Base-by-base conservation (phyloP, 768 basidiomycete species). In the Termitomyces sp. region DNA sequence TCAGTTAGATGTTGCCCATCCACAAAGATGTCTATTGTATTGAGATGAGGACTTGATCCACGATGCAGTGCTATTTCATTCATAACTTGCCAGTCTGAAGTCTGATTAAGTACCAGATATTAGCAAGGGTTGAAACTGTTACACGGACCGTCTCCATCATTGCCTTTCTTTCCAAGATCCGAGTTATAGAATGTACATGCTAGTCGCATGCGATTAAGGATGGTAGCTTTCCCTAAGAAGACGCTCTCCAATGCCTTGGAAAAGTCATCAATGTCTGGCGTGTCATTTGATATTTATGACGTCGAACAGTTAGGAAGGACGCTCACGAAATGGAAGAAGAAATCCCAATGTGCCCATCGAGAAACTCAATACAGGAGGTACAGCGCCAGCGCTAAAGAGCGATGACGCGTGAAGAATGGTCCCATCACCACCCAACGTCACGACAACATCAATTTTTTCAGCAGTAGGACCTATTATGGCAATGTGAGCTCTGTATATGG, bases 1-100 rank as follows among this genome's bases (percentile, higher is more conserved):
- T 97, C 95, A 2, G 95, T 98, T 23, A 98, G 78, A 73, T 95
- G 94, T 65, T 97, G 93, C 0, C 89, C 92, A 63, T 98, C 93
- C 12, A 96, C 94, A 68, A 81, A 96, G 13, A 94, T 90, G 66
- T 97, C 94, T 52, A 97, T 92, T 4, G 92, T 91, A 61, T 93
- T 94, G 35, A 98, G 76, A 63, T 96, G 94, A 0, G 94, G 89
- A 60, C 90, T 91, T 20, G 91, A 84, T 12, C 95, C 95, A 25
- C 95, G 85, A 69, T 98, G 95, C 33, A 98, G 75, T 3, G 92
- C 87, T 54, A 98, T 85, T 70, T 98, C 95, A 65, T 98, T 98
- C 93, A 98, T 95, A 35, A 96, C 95, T 68, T 96, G 94, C 88
- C 91, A 94, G 59, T 88, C 94, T 89, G 58, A 18, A 22, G n/a